Evolutionary conservation across 352 stramenopile species (phyloP).

Genomic region (Thalassiosira livingstoniorum): DNA sequence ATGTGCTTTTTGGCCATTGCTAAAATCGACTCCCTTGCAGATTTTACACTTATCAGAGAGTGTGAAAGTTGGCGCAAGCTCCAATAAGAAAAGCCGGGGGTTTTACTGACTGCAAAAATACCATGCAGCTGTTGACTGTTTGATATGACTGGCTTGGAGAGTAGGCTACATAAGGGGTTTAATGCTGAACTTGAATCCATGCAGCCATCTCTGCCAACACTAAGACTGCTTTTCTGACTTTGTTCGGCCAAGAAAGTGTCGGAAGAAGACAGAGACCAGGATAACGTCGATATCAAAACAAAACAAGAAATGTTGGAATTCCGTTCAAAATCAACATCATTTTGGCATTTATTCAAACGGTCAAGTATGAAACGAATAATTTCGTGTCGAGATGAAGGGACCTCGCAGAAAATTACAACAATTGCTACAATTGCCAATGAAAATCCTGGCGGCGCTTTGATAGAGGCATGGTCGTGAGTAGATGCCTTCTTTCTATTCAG

Average conservation of each 20-base stretch:
- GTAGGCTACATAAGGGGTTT: conserved; percentile 51
- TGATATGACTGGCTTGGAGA: conserved; percentile 42
- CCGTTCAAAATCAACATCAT: neutral
- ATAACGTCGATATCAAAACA: conserved; percentile 51
- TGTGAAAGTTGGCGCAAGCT: conserved; percentile 29
- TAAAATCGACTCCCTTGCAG: conserved; percentile 47
- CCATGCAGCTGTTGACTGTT: conserved; percentile 23
- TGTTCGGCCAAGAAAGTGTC: conserved; percentile 33
- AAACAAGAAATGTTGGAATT: conserved; percentile 33
- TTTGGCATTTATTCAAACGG: conserved; percentile 36
- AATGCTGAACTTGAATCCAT: conserved; percentile 36
- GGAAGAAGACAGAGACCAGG: conserved; percentile 49
- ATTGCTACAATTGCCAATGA: conserved; percentile 56
- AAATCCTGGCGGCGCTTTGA: neutral
- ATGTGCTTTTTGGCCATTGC: conserved; percentile 60
- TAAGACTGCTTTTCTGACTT: conserved; percentile 14
- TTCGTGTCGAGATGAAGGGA: conserved; percentile 54
- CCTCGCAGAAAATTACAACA: conserved; percentile 59
- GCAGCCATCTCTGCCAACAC: too few relatives aligned
- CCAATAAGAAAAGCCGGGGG: conserved; percentile 37
- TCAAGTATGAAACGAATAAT: conserved; percentile 53
- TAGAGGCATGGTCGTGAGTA: conserved; percentile 8
- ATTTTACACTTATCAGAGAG: conserved; percentile 36
- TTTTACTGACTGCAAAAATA: conserved; percentile 17
- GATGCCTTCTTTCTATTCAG: neutral